Evolutionary conservation across 768 basidiomycete genomes (phyloP).

Genomic region (Suillus decipiens): DNA sequence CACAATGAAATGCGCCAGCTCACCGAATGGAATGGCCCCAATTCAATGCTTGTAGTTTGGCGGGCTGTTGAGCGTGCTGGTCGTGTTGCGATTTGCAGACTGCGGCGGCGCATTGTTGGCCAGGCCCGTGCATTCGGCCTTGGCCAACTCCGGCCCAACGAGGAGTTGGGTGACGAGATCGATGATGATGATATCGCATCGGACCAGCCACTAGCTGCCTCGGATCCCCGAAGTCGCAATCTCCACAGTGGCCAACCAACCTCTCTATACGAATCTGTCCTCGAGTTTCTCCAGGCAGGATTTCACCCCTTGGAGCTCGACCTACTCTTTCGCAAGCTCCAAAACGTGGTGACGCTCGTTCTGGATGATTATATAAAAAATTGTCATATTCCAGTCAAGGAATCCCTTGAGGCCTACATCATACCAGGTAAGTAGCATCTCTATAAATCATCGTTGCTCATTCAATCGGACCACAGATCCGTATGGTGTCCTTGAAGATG

Average conservation of each 20-base stretch:
- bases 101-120: constrained; percentile 47
- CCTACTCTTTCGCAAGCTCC: constrained; percentile 49
- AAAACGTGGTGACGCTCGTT: constrained; percentile 41
- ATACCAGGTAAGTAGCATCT: constrained; percentile 55
- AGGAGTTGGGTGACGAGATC: constrained; percentile 35
- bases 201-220: constrained; percentile 6
- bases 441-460: background rate
- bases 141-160: constrained; percentile 37
- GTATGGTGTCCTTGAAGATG: constrained; percentile 56
- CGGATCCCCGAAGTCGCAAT: constrained; percentile 10
- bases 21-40: constrained; percentile 50
- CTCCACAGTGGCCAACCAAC: constrained; percentile 27
- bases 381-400: constrained; percentile 57
- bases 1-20: constrained; percentile 48
- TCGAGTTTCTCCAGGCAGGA: constrained; percentile 66
- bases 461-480: constrained; percentile 51
- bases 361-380: constrained; percentile 53
- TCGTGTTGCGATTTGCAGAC: constrained; percentile 42
- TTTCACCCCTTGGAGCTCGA: constrained; percentile 50
- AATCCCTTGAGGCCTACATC: constrained; percentile 60
- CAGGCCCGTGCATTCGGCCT: constrained; percentile 63
- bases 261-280: constrained; percentile 41
- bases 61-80: constrained; percentile 50
- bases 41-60: constrained; percentile 53
- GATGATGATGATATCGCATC: constrained; percentile 19